Conservation (phyloP, 2,329 filamentous ascomycete genomes). For the Drechslerella coelobrocha region DNA sequence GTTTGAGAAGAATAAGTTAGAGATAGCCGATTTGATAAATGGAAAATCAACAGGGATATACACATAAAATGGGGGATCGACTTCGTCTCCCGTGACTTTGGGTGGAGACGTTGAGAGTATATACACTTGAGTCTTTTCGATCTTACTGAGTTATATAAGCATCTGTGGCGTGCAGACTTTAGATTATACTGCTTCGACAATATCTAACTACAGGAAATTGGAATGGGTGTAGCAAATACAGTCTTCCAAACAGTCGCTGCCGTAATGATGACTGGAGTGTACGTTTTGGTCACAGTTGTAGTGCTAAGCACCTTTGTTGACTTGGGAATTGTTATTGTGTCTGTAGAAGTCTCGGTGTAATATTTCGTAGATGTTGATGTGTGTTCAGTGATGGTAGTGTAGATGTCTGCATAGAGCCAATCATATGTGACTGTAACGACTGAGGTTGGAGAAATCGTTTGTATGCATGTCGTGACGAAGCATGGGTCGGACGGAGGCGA, state of each 20-base stretch:
- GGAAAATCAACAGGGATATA: too few species aligned
- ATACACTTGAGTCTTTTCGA: too few species aligned
- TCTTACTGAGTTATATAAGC: too few species aligned
- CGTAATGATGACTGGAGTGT: neutral
- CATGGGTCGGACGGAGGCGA: slow-evolving; percentile 7
- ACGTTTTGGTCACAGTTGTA: neutral
- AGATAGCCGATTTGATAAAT: too few species aligned
- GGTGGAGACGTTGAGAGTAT: too few species aligned
- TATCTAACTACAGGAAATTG: too few species aligned
- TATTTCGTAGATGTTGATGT: neutral
- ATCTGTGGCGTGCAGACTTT: too few species aligned
- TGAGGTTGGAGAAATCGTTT: neutral
- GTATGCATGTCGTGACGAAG: slow-evolving; percentile 14
- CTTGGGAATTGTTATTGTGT: slow-evolving; percentile 1
- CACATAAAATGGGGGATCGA: too few species aligned
- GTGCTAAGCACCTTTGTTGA: slow-evolving; percentile 8
- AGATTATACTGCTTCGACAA: too few species aligned
- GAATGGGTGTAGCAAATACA: slow-evolving; percentile 1
- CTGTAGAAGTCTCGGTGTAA: neutral
- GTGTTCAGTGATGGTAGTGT: slow-evolving; percentile 3
- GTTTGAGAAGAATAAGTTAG: too few species aligned
- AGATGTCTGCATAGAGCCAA: neutral
- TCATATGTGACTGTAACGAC: neutral
- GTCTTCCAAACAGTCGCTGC: slow-evolving; percentile 13
- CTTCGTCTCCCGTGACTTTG: too few species aligned